Evolutionary conservation across 495 filamentous ascomycete species (phyloP).

Genomic region (Penicillium macrosclerotiorum): DNA sequence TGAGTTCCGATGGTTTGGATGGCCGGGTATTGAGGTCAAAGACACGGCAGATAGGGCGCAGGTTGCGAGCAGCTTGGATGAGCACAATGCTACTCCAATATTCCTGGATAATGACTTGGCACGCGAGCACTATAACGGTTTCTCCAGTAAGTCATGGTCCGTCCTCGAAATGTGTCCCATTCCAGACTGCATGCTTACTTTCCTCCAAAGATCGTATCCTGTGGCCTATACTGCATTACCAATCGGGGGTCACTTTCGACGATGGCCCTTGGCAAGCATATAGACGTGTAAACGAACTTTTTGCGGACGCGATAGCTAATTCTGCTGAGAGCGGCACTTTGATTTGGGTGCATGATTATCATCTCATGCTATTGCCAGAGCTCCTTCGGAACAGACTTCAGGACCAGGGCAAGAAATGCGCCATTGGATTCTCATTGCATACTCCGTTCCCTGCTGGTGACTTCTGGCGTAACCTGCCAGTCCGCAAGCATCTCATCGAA

Average conservation of each 20-base stretch:
- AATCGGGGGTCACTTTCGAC: constrained; percentile 85
- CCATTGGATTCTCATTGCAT: constrained; percentile 93
- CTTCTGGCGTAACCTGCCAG: constrained; percentile 87
- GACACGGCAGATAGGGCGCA: constrained; percentile 40
- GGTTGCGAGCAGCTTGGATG: constrained; percentile 41
- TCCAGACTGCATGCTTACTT: constrained; percentile 3
- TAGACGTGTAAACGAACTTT: constrained; percentile 77
- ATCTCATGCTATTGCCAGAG: constrained; percentile 85
- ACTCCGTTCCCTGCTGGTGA: constrained; percentile 93
- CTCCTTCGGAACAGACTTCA: constrained; percentile 79
- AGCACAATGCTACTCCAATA: constrained; percentile 52
- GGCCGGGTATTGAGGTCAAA: constrained; percentile 71
- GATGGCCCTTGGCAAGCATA: constrained; percentile 87
- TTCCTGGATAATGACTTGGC: constrained; percentile 55
- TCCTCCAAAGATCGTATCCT: constrained; percentile 74
- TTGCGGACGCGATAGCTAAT: constrained; percentile 73
- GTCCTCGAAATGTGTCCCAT: neutral
- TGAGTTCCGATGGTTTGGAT: constrained; percentile 90
- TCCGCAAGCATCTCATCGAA: constrained; percentile 74
- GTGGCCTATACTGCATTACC: constrained; percentile 96
- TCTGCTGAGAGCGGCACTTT: constrained; percentile 75
- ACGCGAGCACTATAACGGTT: constrained; percentile 59
- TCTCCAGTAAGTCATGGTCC: constrained; percentile 44
- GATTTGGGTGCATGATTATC: constrained; percentile 97
- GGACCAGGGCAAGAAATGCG: constrained; percentile 67